Conservation (phyloP, 192 early-diverging fungal species). For the Entophlyctis luteolus region DNA sequence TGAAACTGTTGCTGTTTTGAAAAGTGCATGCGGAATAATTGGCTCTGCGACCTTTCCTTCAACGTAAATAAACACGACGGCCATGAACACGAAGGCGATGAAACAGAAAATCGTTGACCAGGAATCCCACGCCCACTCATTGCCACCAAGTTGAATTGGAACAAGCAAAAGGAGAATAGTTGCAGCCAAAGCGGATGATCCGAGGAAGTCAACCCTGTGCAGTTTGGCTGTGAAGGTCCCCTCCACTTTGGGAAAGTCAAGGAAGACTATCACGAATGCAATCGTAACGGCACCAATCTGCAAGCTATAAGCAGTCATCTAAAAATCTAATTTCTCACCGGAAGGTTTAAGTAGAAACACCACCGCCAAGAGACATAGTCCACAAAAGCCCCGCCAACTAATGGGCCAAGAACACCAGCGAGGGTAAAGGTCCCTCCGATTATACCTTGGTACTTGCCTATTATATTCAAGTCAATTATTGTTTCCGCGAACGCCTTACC, state of each 20-base stretch:
- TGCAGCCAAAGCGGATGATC: conserved; percentile 44
- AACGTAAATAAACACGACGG: conserved; percentile 52
- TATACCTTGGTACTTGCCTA: conserved; percentile 71
- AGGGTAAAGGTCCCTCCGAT: conserved; percentile 72
- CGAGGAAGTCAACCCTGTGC: conserved; percentile 57
- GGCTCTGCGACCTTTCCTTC: conserved; percentile 65
- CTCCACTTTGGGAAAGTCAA: conserved; percentile 47
- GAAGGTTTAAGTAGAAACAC: conserved; percentile 67
- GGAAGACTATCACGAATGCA: conserved; percentile 46
- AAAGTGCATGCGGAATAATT: conserved; percentile 58
- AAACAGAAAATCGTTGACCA: conserved; percentile 59
- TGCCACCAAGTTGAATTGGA: conserved; percentile 66
- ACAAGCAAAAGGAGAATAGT: conserved; percentile 54
- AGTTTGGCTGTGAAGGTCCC: conserved; percentile 52
- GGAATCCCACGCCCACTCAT: conserved; percentile 57
- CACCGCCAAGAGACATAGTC: conserved; percentile 41
- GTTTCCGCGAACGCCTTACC: conserved; percentile 56
- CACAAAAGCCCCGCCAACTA: conserved; percentile 73
- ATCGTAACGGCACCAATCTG: conserved; percentile 59
- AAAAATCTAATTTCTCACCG: conserved; percentile 26
- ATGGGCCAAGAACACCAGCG: conserved; percentile 71
- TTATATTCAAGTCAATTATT: neutral
- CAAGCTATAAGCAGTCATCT: conserved; percentile 7
- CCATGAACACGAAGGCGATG: conserved; percentile 55
- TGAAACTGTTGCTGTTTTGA: conserved; percentile 41